Percentiles rank a stretch among this genome's conserved stretches.
Conservation (phyloP, 441 rosid genomes). For the Daphne laureola region DNA sequence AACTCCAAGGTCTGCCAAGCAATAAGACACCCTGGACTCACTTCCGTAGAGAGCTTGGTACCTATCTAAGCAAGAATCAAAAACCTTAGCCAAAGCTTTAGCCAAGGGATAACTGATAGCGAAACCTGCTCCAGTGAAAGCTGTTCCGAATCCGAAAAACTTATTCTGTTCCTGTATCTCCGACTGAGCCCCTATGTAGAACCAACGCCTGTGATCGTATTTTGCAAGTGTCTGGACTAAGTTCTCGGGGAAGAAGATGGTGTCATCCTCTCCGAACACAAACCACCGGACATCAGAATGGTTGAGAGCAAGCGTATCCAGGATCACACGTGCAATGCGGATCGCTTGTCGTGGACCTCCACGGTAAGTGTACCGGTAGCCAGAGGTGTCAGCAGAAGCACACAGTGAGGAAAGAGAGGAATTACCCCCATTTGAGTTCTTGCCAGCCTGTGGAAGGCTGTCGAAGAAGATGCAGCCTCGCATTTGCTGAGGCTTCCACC, state of each 20-base stretch:
- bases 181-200: slow-evolving; percentile 78
- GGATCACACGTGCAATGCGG: slow-evolving; percentile 64
- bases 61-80: slow-evolving; percentile 76
- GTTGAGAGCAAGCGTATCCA: slow-evolving; percentile 54
- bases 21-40: slow-evolving; percentile 67
- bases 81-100: slow-evolving; percentile 54
- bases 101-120: slow-evolving; percentile 84
- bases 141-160: slow-evolving; percentile 65
- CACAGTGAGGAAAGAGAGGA: slow-evolving; percentile 55
- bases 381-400: slow-evolving; percentile 65
- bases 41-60: slow-evolving; percentile 89
- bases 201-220: slow-evolving; percentile 75
- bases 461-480: slow-evolving; percentile 88
- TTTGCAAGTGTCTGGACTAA: slow-evolving; percentile 71
- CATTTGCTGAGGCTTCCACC: slow-evolving; percentile 69
- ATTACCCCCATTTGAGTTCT: slow-evolving; percentile 10
- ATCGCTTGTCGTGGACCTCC: slow-evolving; percentile 67
- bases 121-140: slow-evolving; percentile 79
- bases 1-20: slow-evolving; percentile 86
- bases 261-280: slow-evolving; percentile 93
- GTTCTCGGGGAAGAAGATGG: slow-evolving; percentile 66
- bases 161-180: slow-evolving; percentile 60
- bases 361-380: slow-evolving; percentile 54
- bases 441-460: slow-evolving; percentile 18
- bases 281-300: slow-evolving; percentile 61